These are phyloP conservation scores for Venturia pyrina DNA, from an alignment of 2,329 filamentous ascomycete genomes.

Conservation along the genomic window DNA sequence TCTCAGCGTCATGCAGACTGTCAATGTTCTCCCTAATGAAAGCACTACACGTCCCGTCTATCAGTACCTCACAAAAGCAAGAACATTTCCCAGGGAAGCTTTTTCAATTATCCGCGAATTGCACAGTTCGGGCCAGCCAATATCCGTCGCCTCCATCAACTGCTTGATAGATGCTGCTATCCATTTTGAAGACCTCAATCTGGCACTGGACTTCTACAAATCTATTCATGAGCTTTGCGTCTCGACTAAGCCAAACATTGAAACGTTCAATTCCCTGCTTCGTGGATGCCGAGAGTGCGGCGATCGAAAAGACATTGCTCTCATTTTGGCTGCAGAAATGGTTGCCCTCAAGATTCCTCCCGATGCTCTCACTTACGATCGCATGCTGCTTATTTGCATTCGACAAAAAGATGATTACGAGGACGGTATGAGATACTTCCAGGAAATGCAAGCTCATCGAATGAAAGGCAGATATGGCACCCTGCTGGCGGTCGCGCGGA, in stretches of 20 bases:
- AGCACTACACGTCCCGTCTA: constrained; percentile 55
- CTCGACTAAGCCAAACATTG: constrained; percentile 31
- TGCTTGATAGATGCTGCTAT: constrained; percentile 44
- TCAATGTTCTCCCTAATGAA: constrained; percentile 38
- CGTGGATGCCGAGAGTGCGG: constrained; percentile 32
- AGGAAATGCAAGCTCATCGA: constrained; percentile 36
- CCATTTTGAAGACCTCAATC: constrained; percentile 32
- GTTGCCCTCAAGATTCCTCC: constrained; percentile 43
- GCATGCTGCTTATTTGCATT: constrained; percentile 49
- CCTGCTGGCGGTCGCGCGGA: constrained; percentile 22
- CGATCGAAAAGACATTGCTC: constrained; percentile 43
- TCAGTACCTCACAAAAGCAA: background rate
- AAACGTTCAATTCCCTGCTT: constrained; percentile 54
- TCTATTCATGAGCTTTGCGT: constrained; percentile 43
- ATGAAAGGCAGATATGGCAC: constrained; percentile 24
- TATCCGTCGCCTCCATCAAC: constrained; percentile 44
- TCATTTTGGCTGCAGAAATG: constrained; percentile 55
- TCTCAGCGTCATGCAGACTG: constrained; percentile 62
- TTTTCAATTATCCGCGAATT: constrained; percentile 38
- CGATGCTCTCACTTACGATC: constrained; percentile 51
- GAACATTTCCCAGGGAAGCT: constrained; percentile 36
- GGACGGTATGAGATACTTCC: constrained; percentile 39
- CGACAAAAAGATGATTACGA: constrained; percentile 28
- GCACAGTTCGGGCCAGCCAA: constrained; percentile 34
- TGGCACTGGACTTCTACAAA: constrained; percentile 52